A percentile compares a stretch with the other conserved stretches of the same genome.
phyloP scores from a whole-genome alignment of 192 early-diverging fungal genomes.

The Backusella circina region DNA sequence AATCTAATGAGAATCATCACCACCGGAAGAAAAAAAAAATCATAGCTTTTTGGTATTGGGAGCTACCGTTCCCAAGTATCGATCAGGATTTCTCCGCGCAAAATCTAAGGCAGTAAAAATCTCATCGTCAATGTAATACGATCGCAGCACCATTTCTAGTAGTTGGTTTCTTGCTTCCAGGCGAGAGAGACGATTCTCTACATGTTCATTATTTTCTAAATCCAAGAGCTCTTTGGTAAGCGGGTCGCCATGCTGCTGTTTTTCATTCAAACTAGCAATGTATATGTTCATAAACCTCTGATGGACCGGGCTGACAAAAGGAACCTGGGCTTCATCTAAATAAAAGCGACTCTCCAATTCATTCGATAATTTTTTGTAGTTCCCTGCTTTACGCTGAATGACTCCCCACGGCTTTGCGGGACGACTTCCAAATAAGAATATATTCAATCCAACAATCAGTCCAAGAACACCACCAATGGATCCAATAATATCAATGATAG shows the following conservation, averaged over 20 bases:
- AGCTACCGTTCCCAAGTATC: background rate
- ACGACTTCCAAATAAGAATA: background rate
- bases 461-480: constrained; percentile 12
- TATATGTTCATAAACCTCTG: background rate
- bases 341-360: background rate
- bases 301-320: background rate
- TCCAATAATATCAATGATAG: constrained; percentile 1
- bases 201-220: background rate
- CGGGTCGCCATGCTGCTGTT: background rate
- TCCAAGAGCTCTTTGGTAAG: no score
- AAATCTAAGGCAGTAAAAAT: background rate
- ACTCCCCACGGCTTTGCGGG: background rate
- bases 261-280: background rate
- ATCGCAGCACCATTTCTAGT: background rate
- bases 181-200: background rate
- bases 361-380: background rate
- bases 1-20: no score
- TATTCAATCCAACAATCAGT: constrained; percentile 6
- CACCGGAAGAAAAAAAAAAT: no score
- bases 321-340: background rate
- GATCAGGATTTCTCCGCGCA: background rate
- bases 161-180: background rate
- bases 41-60: no score
- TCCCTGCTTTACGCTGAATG: background rate
- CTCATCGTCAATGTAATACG: background rate